Evolutionary conservation across 345 rosid genomes (phyloP), one percentile per base, ranked within the genome.

Genomic region (Punica granatum): DNA sequence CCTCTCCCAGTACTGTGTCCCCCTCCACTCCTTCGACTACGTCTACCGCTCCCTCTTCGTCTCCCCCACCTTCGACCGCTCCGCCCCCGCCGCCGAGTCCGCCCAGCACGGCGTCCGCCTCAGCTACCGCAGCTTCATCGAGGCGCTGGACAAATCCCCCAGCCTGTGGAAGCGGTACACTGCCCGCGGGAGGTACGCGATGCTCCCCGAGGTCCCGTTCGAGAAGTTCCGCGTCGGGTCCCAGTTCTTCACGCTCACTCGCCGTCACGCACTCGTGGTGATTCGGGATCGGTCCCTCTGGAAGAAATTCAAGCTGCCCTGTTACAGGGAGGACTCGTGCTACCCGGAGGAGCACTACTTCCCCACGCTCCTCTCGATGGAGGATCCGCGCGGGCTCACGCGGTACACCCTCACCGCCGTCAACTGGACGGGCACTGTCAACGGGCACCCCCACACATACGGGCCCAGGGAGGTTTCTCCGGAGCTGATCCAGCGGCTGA

Each of bases 341-440:
- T 94, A 85, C 78, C 99, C 99, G 0, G 99, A 94, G 68, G 99
- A 94, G 85, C 99, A 94, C 77, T 94, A 94, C 70, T 94, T 94
- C 48, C 96, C 99, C 13, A 94, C 99, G 14, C 42, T 94, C 66
- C 67, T 94, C 75, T 86, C 89, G 49, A 89, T 91, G 99, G 74
- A 67, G 74, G 97, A 90, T 78, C 90, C 92, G 0, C 72, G 75
- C 7, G 96, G 90, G 13, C 73, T 81, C 49, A 88, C 96, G 6
- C 83, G 72, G 13, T 88, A 94, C 69, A 85, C 96, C 0, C 67
- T 94, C 8, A 91, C 98, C 0, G 81, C 80, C 62, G 99, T 94
- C 4, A 91, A 94, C 78, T 94, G 97, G 99, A 94, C 96, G 0
- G 96, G 93, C 2, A 87, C 98, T 23, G 76, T 74, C 15, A 73